Evolutionary conservation across 2,329 filamentous ascomycete genomes (phyloP).

Genomic region (Moelleriella libera): DNA sequence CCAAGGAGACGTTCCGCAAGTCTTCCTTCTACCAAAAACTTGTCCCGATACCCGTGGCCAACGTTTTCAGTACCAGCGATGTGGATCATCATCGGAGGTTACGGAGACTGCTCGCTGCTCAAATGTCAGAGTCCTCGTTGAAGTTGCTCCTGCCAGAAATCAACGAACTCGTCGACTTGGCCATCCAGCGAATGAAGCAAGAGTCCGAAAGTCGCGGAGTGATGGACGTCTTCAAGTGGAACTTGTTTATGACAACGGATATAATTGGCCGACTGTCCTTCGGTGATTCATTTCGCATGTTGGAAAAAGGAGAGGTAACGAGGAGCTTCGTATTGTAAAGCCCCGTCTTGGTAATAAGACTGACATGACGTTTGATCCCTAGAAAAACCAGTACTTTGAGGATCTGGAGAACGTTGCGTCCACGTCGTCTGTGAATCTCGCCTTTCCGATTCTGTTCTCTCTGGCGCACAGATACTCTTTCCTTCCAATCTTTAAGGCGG

Average conservation of each 20-base stretch:
- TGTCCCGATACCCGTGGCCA: conserved; percentile 6
- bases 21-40: conserved; percentile 9
- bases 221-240: conserved; percentile 38
- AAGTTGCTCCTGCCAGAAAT: conserved; percentile 18
- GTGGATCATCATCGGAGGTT: conserved; percentile 21
- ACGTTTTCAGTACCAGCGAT: conserved; percentile 25
- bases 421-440: conserved; percentile 10
- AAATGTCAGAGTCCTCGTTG: conserved; percentile 22
- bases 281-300: conserved; percentile 37
- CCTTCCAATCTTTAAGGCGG: conserved; percentile 10
- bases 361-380: not conserved
- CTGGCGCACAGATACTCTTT: conserved; percentile 7
- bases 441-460: conserved; percentile 14
- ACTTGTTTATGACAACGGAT: conserved; percentile 37
- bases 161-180: conserved; percentile 18
- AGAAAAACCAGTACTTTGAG: conserved; percentile 21
- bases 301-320: conserved; percentile 32
- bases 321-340: not conserved
- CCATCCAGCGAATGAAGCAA: conserved; percentile 27
- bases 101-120: conserved; percentile 25
- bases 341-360: not conserved
- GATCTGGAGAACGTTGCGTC: conserved; percentile 18
- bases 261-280: conserved; percentile 38
- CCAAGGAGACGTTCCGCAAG: conserved; percentile 12
- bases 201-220: conserved; percentile 22